Conservation (phyloP, 2,329 filamentous ascomycete genomes). For the Teratosphaeria gauchensis region DNA sequence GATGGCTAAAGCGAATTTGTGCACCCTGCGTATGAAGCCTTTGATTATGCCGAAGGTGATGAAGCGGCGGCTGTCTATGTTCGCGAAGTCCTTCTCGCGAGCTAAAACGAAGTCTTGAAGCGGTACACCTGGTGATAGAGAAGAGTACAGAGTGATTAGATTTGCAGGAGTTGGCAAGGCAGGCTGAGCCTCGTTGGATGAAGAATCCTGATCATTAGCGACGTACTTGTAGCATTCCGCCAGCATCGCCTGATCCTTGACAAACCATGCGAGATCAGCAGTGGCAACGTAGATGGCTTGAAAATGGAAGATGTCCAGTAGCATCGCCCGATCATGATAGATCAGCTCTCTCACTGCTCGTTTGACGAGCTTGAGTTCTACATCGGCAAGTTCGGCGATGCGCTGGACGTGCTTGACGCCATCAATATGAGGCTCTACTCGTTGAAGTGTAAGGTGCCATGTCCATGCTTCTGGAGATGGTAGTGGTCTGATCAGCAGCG, state of each 20-base stretch:
- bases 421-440: conserved; percentile 78
- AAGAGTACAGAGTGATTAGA: conserved; percentile 75
- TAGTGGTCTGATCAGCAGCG: conserved; percentile 54
- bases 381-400: conserved; percentile 76
- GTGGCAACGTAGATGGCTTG: conserved; percentile 81
- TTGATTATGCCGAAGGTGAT: conserved; percentile 96
- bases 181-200: neutral
- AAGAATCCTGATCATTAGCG: conserved; percentile 32
- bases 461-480: conserved; percentile 48
- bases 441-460: conserved; percentile 68
- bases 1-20: conserved; percentile 70
- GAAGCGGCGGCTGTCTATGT: conserved; percentile 80
- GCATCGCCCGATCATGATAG: conserved; percentile 82
- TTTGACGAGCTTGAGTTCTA: conserved; percentile 76
- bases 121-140: conserved; percentile 73
- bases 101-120: conserved; percentile 77
- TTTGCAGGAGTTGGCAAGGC: conserved; percentile 3
- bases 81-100: conserved; percentile 60
- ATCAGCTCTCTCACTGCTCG: conserved; percentile 81
- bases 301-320: conserved; percentile 94
- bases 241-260: conserved; percentile 65
- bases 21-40: conserved; percentile 82
- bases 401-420: conserved; percentile 82
- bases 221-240: conserved; percentile 86
- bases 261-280: conserved; percentile 67